These are phyloP conservation scores for Cryoendolithus antarcticus DNA, from an alignment of 2,329 filamentous ascomycete genomes.

Conservation along the genomic window DNA sequence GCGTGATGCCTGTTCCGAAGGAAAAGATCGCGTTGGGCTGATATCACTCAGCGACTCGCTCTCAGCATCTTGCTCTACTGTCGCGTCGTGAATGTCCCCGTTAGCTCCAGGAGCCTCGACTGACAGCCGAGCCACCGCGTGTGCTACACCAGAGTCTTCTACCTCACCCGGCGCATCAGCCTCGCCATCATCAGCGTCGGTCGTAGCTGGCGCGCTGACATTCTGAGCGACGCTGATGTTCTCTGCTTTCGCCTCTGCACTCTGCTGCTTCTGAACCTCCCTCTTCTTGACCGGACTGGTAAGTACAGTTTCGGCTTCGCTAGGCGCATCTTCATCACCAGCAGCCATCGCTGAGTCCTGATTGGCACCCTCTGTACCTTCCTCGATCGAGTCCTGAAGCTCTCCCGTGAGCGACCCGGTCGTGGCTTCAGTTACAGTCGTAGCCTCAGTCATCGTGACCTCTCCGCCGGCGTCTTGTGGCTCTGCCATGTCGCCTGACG, in stretches of 20 bases:
- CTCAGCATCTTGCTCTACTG: conserved; percentile 9
- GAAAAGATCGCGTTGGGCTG: conserved; percentile 18
- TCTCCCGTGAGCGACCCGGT: no score
- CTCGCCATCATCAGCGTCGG: conserved; percentile 19
- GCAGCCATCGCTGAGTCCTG: conserved; percentile 1
- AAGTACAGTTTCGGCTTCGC: conserved; percentile 39
- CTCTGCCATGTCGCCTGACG: no score
- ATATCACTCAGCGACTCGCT: conserved; percentile 19
- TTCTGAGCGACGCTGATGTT: conserved; percentile 14
- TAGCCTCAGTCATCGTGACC: no score
- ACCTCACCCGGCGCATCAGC: conserved; percentile 14
- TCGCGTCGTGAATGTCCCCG: conserved; percentile 12
- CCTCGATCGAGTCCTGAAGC: no score
- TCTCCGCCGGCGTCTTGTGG: no score
- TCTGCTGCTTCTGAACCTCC: conserved; percentile 23
- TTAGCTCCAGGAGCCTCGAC: no score
- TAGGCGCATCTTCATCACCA: conserved; percentile 28
- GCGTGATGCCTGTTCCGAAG: conserved; percentile 11
- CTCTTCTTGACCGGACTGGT: conserved; percentile 30
- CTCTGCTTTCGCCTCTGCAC: neutral
- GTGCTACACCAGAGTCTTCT: neutral
- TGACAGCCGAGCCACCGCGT: neutral
- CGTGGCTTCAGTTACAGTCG: no score
- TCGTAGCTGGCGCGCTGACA: conserved; percentile 17
- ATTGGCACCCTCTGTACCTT: no score